Conservation (phyloP, 441 rosid genomes). For the Viola pubescens region DNA sequence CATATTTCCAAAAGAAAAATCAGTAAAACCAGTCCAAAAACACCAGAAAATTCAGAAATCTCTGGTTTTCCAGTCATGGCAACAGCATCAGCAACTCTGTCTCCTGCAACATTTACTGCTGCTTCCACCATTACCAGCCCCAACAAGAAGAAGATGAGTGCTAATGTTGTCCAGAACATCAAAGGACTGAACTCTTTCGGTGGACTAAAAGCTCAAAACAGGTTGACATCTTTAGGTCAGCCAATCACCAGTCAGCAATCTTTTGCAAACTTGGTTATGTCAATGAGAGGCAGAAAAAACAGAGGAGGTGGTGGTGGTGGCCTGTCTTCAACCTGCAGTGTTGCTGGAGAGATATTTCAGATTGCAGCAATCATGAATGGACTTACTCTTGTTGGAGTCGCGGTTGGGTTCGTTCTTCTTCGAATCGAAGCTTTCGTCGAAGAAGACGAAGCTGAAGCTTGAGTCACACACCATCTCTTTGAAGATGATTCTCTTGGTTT, state of each 20-base stretch:
- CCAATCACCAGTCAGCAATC: constrained; percentile 21
- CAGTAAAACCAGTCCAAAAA: background rate
- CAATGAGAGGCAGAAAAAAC: constrained; percentile 21
- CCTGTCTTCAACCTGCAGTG: constrained; percentile 26
- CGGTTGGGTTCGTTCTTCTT: constrained; percentile 36
- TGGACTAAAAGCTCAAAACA: constrained; percentile 31
- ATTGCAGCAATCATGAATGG: constrained; percentile 38
- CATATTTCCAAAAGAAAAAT: background rate
- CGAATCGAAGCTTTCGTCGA: constrained; percentile 34
- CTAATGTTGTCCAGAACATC: constrained; percentile 13
- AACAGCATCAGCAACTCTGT: constrained; percentile 27
- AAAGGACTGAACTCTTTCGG: constrained; percentile 27
- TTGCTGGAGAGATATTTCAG: constrained; percentile 30
- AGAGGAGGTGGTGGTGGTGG: constrained; percentile 26
- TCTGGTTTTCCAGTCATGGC: constrained; percentile 28
- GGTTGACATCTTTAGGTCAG: constrained; percentile 25
- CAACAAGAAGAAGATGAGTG: constrained; percentile 17
- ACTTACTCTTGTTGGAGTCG: constrained; percentile 33
- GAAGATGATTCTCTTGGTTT: too few species aligned
- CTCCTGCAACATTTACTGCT: constrained; percentile 23
- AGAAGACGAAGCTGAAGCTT: constrained; percentile 21
- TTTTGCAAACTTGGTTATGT: constrained; percentile 29
- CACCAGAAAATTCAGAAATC: constrained; percentile 1
- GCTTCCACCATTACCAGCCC: constrained; percentile 11
- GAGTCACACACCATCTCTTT: background rate